Evolutionary conservation across 805 yeast genomes (phyloP), one percentile per base, ranked within the genome.

Genomic region (Ogataea nitratoaversa): DNA sequence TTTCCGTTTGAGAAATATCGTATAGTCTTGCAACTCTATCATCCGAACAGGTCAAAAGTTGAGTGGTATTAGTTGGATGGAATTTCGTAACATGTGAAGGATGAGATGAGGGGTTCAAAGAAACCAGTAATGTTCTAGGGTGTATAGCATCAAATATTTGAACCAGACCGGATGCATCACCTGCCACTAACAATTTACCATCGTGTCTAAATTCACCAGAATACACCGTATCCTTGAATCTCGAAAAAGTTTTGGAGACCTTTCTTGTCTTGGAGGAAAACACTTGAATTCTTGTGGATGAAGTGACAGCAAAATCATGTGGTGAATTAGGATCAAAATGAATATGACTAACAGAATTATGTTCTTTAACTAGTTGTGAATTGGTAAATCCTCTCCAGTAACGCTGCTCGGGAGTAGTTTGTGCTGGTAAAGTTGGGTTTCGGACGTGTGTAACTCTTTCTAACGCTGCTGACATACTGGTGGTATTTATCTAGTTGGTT

Each of bases 11-110:
- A 38, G 84, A 78, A 40, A 93, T 83, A 60, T 93, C 99, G 74
- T 91, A 93, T 30, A 93, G 64, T 60, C 96, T 72, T 2, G 87
- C 89, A 18, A 81, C 71, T 55, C 95, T 72, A 64, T 93, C 99
- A 63, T 93, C 99, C 7, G 95, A 83, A 8, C 95, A 95, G 5
- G 96, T 84, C 20, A 88, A 70, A 38, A 93, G 62, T 44, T 84
- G 82, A 39, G 91, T 84, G 23, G 81, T 78, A 20, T 79, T 69
- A 2, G 81, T 68, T 12, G 93, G 87, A 59, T 90, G 95, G 63
- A 93, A 93, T 60, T 86, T 87, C 3, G 96, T 89, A 16, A 91
- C 96, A 58, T 87, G 97, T 0, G 95, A 84, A 12, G 98, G 91
- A 61, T 87, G 90, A 4, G 83, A 66, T 0, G 95, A 81, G 5